These are phyloP conservation scores for Candida arabinofermentans DNA, from an alignment of 805 yeast species.

Conservation along the genomic window DNA sequence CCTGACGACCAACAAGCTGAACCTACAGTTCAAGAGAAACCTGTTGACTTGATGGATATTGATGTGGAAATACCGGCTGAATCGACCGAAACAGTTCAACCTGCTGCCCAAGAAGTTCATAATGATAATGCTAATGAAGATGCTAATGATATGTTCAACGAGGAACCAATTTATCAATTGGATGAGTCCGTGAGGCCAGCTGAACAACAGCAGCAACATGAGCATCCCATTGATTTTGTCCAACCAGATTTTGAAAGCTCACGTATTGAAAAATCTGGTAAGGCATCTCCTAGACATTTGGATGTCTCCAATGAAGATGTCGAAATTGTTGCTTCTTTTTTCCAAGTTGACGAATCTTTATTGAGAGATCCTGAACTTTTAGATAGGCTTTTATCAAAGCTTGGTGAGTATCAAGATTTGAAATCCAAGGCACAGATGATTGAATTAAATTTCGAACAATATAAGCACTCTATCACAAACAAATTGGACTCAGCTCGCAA, in stretches of 20 bases:
- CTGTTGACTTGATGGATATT: not conserved
- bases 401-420: constrained; percentile 33
- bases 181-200: not conserved
- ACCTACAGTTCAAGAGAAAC: not conserved
- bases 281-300: not conserved
- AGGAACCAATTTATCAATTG: not conserved
- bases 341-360: constrained; percentile 25
- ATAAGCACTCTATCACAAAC: constrained; percentile 31
- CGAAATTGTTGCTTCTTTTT: constrained; percentile 32
- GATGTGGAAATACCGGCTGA: not conserved
- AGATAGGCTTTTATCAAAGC: constrained; percentile 25
- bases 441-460: constrained; percentile 39
- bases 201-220: not conserved
- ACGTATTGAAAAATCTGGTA: not conserved
- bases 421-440: constrained; percentile 35
- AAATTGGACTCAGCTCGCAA: constrained; percentile 30
- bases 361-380: constrained; percentile 23
- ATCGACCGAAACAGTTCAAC: not conserved
- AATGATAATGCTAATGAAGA: constrained; percentile 1
- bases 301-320: constrained; percentile 5
- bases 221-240: not conserved
- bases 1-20: not conserved
- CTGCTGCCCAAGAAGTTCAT: not conserved
- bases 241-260: constrained; percentile 2
- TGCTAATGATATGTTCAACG: constrained; percentile 3